These are phyloP conservation scores for Elsinoe fawcettii DNA, from an alignment of 2,329 filamentous ascomycete genomes.

Conservation along the genomic window DNA sequence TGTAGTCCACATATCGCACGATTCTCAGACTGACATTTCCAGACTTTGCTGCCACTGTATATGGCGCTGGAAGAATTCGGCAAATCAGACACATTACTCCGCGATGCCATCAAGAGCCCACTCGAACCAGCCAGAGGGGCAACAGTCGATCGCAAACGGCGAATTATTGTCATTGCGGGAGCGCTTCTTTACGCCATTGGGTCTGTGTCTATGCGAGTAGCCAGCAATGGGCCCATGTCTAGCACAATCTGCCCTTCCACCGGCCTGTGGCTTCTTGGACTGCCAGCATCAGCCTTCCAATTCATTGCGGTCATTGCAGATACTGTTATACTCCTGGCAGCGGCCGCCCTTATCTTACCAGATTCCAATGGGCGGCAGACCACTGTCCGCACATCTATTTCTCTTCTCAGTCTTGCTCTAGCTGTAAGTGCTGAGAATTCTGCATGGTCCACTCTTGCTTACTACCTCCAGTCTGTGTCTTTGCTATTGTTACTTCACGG, in stretches of 20 bases:
- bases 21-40: neutral
- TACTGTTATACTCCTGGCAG: neutral
- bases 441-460: neutral
- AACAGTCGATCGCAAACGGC: neutral
- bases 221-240: neutral
- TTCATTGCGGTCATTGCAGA: neutral
- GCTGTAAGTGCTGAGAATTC: neutral
- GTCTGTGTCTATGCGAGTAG: neutral
- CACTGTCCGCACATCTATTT: neutral
- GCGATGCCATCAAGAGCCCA: neutral
- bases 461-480: neutral
- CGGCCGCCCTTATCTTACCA: neutral
- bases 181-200: neutral
- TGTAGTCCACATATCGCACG: neutral
- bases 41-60: neutral
- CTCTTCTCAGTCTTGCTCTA: neutral
- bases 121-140: neutral
- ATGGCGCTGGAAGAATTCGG: neutral
- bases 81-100: neutral
- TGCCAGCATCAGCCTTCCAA: neutral
- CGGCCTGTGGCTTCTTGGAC: neutral
- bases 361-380: neutral
- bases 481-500: constrained; percentile 21
- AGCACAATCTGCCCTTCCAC: neutral
- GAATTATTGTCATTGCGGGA: neutral